phyloP scores from a whole-genome alignment of 192 early-diverging fungal species.

The Podila verticillata region DNA sequence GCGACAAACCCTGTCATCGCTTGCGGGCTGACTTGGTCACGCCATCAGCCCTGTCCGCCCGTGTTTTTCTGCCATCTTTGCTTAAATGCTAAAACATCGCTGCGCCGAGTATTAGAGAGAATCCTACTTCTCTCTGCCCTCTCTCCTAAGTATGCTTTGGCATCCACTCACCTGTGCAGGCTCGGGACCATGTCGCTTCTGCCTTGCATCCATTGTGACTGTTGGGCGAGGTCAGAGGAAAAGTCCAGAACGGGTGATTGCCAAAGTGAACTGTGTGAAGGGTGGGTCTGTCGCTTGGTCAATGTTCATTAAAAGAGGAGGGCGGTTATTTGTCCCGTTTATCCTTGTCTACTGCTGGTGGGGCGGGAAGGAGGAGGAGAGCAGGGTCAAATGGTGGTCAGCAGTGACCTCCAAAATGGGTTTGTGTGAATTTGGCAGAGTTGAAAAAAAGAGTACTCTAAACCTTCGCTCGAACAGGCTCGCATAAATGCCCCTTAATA shows the following conservation, averaged over 20 bases:
- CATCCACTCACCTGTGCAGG: slow-evolving; percentile 42
- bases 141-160: background rate
- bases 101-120: no score
- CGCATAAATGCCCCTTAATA: no score
- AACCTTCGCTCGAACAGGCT: no score
- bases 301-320: no score
- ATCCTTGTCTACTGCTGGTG: no score
- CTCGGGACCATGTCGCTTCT: slow-evolving; percentile 46
- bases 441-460: no score
- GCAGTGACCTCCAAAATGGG: background rate
- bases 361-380: background rate
- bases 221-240: slow-evolving; percentile 9
- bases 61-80: background rate
- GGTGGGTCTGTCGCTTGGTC: no score
- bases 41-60: background rate
- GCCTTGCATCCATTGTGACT: slow-evolving; percentile 48
- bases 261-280: background rate
- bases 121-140: no score
- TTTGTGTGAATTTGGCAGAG: no score
- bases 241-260: background rate
- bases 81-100: background rate
- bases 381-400: background rate
- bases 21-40: background rate
- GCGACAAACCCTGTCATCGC: no score
- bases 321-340: no score